Evolutionary conservation across 2,329 filamentous ascomycete species (phyloP), one percentile per base, ranked within the genome.

Genomic region (Neofusicoccum ribis): DNA sequence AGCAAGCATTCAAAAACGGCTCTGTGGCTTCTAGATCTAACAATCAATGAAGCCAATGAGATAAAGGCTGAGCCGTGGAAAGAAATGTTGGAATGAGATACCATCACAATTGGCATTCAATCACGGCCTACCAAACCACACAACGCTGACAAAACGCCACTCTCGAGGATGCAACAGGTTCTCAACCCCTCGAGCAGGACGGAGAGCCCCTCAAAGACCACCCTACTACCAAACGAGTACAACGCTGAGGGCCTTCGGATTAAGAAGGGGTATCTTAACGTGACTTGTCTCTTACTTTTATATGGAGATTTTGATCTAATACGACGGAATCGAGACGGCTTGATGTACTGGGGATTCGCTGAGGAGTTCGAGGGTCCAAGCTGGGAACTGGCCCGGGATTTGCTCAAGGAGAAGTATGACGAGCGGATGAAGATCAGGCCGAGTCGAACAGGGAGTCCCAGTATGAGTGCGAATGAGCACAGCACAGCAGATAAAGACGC

Each of bases 1-100:
- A 97, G 98, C 74, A 89, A 92, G n/a, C 90, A 93, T 71, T 95
- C 95, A 4, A 90, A 97, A 73, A 92, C 97, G 72, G 94, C 95
- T 0, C 86, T 97, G 37, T 93, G 97, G 70, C 86, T 95, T 65
- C 86, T 97, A 11, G 87, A 87, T 36, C 85, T 89, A 8, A 89
- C 93, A 46, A 82, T 87, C 8, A 91, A 96, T 3, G 89, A 95
- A 67, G 89, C 88, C n/a, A 86, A 88, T 15, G 91, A 93, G 67
- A 95, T 97, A 46, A 88, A 91, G 63, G 85, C 95, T 34, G 83
- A 87, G 41, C 88, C 89, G 46, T 85, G 87, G n/a, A 84, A 84
- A 67, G 83, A 85, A 6, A 86, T 85, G 70, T 76, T 70, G 52
- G 78, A 69, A 71, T 76, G 73, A 62, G 69, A 79, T 84, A 49